phyloP scores from a whole-genome alignment of 495 filamentous ascomycete species.

The Podospora australis region DNA sequence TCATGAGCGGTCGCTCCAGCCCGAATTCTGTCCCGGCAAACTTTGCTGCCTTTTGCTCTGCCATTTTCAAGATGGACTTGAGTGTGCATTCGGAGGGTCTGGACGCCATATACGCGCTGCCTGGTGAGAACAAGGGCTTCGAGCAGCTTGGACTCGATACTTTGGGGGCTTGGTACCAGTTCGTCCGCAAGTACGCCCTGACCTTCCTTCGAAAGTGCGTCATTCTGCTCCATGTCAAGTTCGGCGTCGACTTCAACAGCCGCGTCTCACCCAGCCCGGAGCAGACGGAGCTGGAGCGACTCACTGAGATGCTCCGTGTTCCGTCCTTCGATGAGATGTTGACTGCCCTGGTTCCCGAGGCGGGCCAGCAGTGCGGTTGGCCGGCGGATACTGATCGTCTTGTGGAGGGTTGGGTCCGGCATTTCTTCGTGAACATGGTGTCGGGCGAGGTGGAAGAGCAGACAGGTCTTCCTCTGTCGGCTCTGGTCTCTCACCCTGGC shows the following conservation, averaged over 20 bases:
- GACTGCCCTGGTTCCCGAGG: constrained; percentile 35
- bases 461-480: constrained; percentile 24
- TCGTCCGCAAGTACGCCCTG: constrained; percentile 74
- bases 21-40: constrained; percentile 33
- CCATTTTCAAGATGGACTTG: constrained; percentile 28
- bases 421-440: constrained; percentile 25
- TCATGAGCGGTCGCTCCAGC: constrained; percentile 19
- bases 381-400: constrained; percentile 26
- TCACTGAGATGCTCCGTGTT: constrained; percentile 66
- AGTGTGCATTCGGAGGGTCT: constrained; percentile 11
- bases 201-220: constrained; percentile 80
- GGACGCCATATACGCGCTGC: constrained; percentile 1
- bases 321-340: constrained; percentile 78
- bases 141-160: constrained; percentile 36
- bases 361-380: constrained; percentile 36
- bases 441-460: constrained; percentile 3
- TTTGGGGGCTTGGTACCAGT: constrained; percentile 36
- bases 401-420: constrained; percentile 76
- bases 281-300: constrained; percentile 71
- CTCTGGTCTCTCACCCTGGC: constrained; percentile 66
- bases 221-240: constrained; percentile 79
- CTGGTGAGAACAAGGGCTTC: constrained; percentile 32
- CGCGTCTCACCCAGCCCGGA: constrained; percentile 59
- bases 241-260: constrained; percentile 79
- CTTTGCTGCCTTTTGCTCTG: constrained; percentile 39